Conservation (phyloP, 129 eudicot genomes). For the Tanacetum coccineum region DNA sequence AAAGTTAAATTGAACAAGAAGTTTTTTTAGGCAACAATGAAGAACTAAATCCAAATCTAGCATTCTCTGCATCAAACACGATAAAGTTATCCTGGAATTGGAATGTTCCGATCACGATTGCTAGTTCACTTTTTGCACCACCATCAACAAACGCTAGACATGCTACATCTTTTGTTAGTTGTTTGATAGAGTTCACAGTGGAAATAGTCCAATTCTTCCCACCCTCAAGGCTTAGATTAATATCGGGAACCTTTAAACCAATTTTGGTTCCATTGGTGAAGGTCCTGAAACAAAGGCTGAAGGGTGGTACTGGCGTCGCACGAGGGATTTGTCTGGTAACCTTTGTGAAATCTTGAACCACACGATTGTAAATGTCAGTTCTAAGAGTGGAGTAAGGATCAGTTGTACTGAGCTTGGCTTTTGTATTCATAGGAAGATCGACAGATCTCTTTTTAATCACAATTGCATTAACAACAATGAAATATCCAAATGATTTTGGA, state of each 20-base stretch:
- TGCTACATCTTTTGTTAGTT: conserved; percentile 18
- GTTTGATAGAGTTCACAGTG: conserved; percentile 27
- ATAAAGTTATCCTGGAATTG: conserved; percentile 27
- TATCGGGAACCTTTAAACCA: conserved; percentile 20
- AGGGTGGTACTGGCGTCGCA: conserved; percentile 9
- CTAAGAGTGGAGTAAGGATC: conserved; percentile 20
- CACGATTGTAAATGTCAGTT: conserved; percentile 9
- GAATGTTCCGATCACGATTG: conserved; percentile 30
- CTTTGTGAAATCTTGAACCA: conserved; percentile 3
- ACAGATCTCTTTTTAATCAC: no score
- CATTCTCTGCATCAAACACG: conserved; percentile 9
- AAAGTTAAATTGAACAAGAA: not conserved
- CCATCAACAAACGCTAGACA: conserved; percentile 34
- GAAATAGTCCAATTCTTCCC: conserved; percentile 30
- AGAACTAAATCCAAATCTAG: conserved; percentile 37
- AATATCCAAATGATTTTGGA: no score
- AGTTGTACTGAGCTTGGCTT: not conserved
- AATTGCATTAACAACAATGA: no score
- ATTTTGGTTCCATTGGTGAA: not conserved
- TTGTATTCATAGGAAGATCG: no score
- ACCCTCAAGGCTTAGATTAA: conserved; percentile 8
- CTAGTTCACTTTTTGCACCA: conserved; percentile 7
- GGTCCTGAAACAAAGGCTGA: conserved; percentile 10
- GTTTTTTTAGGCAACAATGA: conserved; percentile 7
- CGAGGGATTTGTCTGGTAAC: not conserved